Conservation (phyloP, 129 eudicot genomes). For the Arctium minus region DNA sequence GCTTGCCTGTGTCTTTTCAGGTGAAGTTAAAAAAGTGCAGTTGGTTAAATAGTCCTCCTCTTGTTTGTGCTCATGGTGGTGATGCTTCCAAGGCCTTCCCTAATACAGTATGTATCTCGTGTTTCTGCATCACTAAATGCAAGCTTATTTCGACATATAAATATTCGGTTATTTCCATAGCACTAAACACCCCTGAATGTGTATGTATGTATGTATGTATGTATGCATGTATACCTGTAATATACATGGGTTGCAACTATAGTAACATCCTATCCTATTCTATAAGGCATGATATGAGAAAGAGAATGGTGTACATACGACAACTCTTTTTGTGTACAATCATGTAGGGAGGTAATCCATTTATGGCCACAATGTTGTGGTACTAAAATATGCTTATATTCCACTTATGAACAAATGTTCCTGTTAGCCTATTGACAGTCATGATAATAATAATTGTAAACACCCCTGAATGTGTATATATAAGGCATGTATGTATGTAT, state of each 20-base stretch:
- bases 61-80: conserved; percentile 99
- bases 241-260: conserved; percentile 2
- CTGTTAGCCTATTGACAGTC: neutral
- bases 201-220: too few species aligned
- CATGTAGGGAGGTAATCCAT: neutral
- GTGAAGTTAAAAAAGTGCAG: conserved; percentile 61
- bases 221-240: neutral
- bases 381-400: neutral
- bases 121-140: conserved; percentile 2
- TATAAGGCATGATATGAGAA: neutral
- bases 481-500: too few species aligned
- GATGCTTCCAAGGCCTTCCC: conserved; percentile 92
- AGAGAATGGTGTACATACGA: neutral
- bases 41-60: conserved; percentile 77
- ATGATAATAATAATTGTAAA: neutral
- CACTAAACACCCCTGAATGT: neutral
- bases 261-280: neutral
- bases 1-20: conserved; percentile 44
- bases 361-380: neutral
- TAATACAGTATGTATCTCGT: conserved; percentile 66
- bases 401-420: neutral
- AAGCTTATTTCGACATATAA: conserved; percentile 1
- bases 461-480: neutral
- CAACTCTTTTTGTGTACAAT: neutral
- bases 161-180: neutral